Conservation (phyloP, 2,329 filamentous ascomycete genomes). For the Fusarium sambucinum region DNA sequence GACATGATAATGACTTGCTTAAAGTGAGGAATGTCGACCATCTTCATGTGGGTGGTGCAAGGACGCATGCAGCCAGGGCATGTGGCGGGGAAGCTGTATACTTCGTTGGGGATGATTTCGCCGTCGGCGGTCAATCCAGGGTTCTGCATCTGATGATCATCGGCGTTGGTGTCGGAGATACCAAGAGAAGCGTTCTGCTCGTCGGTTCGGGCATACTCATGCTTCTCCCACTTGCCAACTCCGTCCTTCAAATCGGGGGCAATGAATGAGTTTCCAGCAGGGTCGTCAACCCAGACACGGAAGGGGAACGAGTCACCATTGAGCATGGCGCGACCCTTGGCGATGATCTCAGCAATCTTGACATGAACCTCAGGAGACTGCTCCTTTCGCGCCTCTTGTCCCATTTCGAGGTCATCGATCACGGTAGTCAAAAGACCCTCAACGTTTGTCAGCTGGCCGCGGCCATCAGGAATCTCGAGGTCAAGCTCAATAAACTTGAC, state of each 20-base stretch:
- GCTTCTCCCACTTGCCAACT: constrained; percentile 88
- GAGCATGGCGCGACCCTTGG: constrained; percentile 81
- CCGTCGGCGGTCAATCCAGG: constrained; percentile 67
- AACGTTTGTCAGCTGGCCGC: constrained; percentile 92
- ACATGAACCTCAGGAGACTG: constrained; percentile 81
- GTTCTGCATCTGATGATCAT: constrained; percentile 66
- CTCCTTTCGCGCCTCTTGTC: constrained; percentile 85
- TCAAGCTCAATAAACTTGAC: constrained; percentile 93
- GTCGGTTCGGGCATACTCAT: constrained; percentile 83
- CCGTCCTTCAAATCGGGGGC: constrained; percentile 84
- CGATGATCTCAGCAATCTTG: constrained; percentile 82
- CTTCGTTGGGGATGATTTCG: constrained; percentile 91
- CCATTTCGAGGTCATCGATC: constrained; percentile 81
- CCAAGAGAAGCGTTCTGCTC: constrained; percentile 91
- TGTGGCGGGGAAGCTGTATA: constrained; percentile 91
- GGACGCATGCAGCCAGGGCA: constrained; percentile 91
- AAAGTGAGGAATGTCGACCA: constrained; percentile 98
- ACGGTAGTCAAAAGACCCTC: constrained; percentile 87
- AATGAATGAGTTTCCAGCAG: constrained; percentile 96
- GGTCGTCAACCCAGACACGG: constrained; percentile 88
- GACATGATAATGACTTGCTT: constrained; percentile 97
- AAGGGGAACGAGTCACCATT: constrained; percentile 85
- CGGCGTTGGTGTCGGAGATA: constrained; percentile 73
- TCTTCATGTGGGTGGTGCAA: constrained; percentile 97
- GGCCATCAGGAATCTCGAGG: constrained; percentile 90